Evolutionary conservation across 2,329 filamentous ascomycete species (phyloP), one percentile per base, ranked within the genome.

Genomic region (Colletotrichum sp.): DNA sequence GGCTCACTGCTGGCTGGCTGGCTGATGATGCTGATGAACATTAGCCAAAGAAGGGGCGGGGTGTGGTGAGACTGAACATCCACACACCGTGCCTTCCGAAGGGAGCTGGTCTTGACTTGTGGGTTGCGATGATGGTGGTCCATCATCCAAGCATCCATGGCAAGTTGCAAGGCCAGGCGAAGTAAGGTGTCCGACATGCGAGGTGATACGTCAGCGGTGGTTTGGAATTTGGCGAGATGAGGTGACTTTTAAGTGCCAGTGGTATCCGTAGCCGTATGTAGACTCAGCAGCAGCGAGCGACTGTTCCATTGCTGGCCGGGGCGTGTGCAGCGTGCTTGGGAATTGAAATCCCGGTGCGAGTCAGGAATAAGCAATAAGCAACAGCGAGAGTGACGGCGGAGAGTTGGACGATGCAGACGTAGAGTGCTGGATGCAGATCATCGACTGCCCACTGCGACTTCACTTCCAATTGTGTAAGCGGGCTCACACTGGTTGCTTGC

Each of bases 171-270:
- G 55, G 24, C 63, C 36, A 24, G 62, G 62, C 44, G 59, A 30
- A 13, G 30, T 15, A 34, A 63, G 30, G 30, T 63, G 34, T 34
- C 59, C 32, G 59, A 4, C n/a, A 18, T 15, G 30, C 18, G 26
- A 69, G 59, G 66, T 32, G 13, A 68, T 73, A 76, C 64, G 73
- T 76, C 73, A 69, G 70, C 26, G 64, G 26, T 68, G 57, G 70
- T 64, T 73, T 68, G 21, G 49, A 26, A 64, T 57, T 57, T 49
- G 64, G 59, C 39, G 44, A 68, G 32, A 68, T 73, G 73, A 76
- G 70, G 59, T 76, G 70, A 73, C 69, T 69, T 68, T 73, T 21
- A 52, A 49, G 44, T 63, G 39, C 36, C 24, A 59, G 18, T 21
- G 24, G 68, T 63, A 28, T 49, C 26, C 57, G 30, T 18, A 13